These are phyloP conservation scores for Barbarea vulgaris DNA, from an alignment of 345 rosid genomes.

Conservation along the genomic window DNA sequence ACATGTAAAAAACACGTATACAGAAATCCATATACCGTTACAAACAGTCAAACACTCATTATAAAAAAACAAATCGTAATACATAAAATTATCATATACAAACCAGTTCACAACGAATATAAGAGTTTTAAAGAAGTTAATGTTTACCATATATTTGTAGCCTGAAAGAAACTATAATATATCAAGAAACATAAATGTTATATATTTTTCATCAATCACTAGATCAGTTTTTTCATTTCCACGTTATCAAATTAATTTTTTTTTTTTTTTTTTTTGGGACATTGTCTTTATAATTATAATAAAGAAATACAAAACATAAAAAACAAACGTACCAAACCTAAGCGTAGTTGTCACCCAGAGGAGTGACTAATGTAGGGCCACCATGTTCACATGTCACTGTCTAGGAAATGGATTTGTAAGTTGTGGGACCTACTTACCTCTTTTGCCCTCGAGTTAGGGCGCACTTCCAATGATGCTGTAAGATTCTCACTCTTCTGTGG, in stretches of 20 bases:
- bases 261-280: too few relatives aligned
- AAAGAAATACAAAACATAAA: too few relatives aligned
- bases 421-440: conserved; percentile 24
- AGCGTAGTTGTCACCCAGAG: conserved; percentile 38
- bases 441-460: conserved; percentile 23
- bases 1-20: neutral
- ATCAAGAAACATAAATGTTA: neutral
- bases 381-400: conserved; percentile 40
- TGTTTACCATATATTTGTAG: neutral
- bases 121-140: neutral
- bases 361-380: conserved; percentile 38
- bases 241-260: neutral
- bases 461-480: conserved; percentile 37
- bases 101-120: neutral
- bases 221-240: neutral
- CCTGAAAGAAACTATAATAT: neutral
- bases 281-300: too few relatives aligned
- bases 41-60: neutral
- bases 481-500: conserved; percentile 27
- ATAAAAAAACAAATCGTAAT: neutral
- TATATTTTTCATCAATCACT: neutral
- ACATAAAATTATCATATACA: neutral
- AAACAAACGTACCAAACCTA: conserved; percentile 26
- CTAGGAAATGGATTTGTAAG: conserved; percentile 16
- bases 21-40: neutral